Evolutionary conservation across 2,329 filamentous ascomycete genomes (phyloP), one percentile per base, ranked within the genome.

Genomic region (Claviceps capensis): DNA sequence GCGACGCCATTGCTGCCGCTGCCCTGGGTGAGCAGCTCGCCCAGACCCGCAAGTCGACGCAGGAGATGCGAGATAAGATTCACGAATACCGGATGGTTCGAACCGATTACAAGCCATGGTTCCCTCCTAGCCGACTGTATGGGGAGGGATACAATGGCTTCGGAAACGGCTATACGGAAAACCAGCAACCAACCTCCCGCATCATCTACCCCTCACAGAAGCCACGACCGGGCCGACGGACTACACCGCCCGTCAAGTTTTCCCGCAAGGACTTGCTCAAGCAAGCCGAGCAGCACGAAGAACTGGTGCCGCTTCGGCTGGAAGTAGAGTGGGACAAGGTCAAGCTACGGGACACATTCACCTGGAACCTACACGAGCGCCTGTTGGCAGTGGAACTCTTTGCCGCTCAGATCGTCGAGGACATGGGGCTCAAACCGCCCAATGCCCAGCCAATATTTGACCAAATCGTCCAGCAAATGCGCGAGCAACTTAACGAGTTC

Each of bases 241-340:
- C 83, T 59, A 85, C 88, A 13, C 79, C 82, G 36, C 75, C 83
- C 55, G 68, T 95, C 48, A 86, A 85, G 57, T 79, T 90, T 57
- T 78, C 80, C 59, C 82, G 86, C 61, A 88, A 88, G 65, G 88
- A 95, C 58, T 78, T 90, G 72, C 78, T 81, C 56, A 80, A 83
- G 59, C 93, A 97, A 70, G 88, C 88, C 23, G 91, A 97, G 60
- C 86, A 91, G 63, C 77, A 88, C 50, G 93, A 98, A 66, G 88
- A 96, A 63, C 73, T 98, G 51, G 87, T 97, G 1, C 93, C 93
- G 2, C 79, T 98, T 58, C 81, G 93, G 47, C 71, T 98, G 51
- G 93, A 98, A 61, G 87, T 97, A 48, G 93, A 98, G 62, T 86
- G 87, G 78, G 91, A 97, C 59, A 95, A 95, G 71, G 81, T 97